Base-by-base conservation (phyloP, 78 protist genomes). In the Diacronema lutheri region DNA sequence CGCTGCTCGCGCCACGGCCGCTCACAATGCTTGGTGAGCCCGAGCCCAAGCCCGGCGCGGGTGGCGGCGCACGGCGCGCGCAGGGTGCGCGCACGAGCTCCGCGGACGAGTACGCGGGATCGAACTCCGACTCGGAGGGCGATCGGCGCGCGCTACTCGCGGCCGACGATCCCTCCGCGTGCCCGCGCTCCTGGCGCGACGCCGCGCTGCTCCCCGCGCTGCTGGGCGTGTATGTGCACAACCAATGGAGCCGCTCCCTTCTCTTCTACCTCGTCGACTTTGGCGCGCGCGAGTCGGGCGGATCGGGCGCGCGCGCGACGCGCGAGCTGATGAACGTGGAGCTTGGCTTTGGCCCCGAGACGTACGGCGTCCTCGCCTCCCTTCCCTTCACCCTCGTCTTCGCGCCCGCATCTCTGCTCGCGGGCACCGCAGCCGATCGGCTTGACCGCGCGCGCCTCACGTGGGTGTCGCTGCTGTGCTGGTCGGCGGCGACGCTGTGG, bases 361-460 rank as follows among this genome's bases (percentile, higher is more conserved):
- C 41, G 57, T 71, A 71, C 79, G 79, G 79, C 58, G 12, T 41
- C 21, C 33, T 71, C 12, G 79, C 79, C 25, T 71, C 79, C 23
- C 13, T 71, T 35, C 58, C 50, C 46, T 71, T 71, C 58, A 26
- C 79, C 5, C 37, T 35, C 40, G 7, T 71, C 57, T 71, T 71
- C 35, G 41, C 79, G 58, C 58, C 41, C 58, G 16, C 58, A 35
- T 41, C 58, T 14, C 58, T 71, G 55, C 14, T 71, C 37, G 79
- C 79, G 23, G 79, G 79, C 20, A 13, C 21, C 16, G 58, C 21
- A 5, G 79, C 41, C 25, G 79, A 71, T 35, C 33, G 38, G 11
- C 1, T 1, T 23, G 79, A 71, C 58, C 16, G 55, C 26, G 37
- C 50, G n/a, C 1, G 3, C 26, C 16, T 71, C 50, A 56, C 41